Percentiles rank a stretch among this genome's conserved stretches.
Evolutionary conservation across 1,284 basidiomycete species (phyloP).

Genomic region (Inonotus obliquus): DNA sequence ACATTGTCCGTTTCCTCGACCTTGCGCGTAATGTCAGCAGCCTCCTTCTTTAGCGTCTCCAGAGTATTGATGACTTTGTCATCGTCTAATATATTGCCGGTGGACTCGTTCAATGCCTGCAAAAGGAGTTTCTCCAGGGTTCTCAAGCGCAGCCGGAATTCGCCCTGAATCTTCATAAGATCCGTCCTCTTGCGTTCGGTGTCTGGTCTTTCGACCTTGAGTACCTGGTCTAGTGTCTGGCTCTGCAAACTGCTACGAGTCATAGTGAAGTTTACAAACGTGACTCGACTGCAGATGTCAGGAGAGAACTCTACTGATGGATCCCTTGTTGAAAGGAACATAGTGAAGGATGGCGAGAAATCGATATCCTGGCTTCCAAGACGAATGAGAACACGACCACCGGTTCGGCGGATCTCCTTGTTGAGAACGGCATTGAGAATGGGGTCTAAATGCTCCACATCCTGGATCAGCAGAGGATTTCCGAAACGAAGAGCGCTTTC

Average conservation of each 20-base stretch:
- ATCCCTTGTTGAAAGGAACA: conserved; percentile 98
- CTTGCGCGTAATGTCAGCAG: conserved; percentile 92
- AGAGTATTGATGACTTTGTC: conserved; percentile 98
- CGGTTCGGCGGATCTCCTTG: conserved; percentile 92
- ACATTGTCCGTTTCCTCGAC: conserved; percentile 97
- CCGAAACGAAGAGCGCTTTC: conserved; percentile 99
- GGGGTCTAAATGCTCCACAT: conserved; percentile 97
- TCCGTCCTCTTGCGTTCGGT: conserved; percentile 97
- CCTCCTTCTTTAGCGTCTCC: conserved; percentile 96
- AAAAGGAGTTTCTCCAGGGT: conserved; percentile 92
- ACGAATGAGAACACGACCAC: conserved; percentile 95
- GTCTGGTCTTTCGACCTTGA: conserved; percentile 95
- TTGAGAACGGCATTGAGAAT: conserved; percentile 98
- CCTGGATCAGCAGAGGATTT: conserved; percentile 94
- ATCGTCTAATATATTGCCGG: conserved; percentile 96
- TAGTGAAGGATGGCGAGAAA: conserved; percentile 97
- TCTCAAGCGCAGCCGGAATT: conserved; percentile 90
- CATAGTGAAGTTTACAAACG: conserved; percentile 99
- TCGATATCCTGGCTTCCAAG: conserved; percentile 99
- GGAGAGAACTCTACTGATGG: conserved; percentile 97
- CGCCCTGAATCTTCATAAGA: conserved; percentile 97
- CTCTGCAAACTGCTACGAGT: conserved; percentile 97
- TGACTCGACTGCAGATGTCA: conserved; percentile 97
- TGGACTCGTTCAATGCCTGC: conserved; percentile 95
- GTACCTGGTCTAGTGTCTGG: conserved; percentile 94